Conservation (phyloP, 148 eudicot species). For the Linanthus parryae region DNA sequence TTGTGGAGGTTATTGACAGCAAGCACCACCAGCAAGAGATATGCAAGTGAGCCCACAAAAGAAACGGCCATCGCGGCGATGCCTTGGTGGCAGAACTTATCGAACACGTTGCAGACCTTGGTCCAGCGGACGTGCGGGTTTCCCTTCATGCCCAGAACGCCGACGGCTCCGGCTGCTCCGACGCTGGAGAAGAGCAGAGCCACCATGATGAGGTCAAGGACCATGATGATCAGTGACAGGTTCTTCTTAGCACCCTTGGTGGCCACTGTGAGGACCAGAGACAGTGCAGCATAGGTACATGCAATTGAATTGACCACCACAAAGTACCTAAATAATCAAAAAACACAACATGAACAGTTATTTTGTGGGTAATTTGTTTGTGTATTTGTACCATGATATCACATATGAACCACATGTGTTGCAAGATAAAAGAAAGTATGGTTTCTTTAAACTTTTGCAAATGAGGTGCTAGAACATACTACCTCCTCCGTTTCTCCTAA, state of each 20-base stretch:
- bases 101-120: conserved; percentile 57
- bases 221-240: conserved; percentile 9
- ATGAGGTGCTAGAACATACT: too few species aligned
- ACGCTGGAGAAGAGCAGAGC: conserved; percentile 46
- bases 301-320: conserved; percentile 56
- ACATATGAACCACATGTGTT: too few species aligned
- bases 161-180: conserved; percentile 51
- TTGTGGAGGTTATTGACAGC: conserved; percentile 31
- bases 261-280: conserved; percentile 26
- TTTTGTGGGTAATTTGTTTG: too few species aligned
- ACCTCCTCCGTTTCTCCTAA: too few species aligned
- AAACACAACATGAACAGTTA: too few species aligned
- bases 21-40: conserved; percentile 31
- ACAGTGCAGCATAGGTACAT: conserved; percentile 25
- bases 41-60: conserved; percentile 18
- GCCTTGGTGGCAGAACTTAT: conserved; percentile 38
- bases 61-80: conserved; percentile 35
- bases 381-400: too few species aligned
- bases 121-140: conserved; percentile 65
- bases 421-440: too few species aligned
- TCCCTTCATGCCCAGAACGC: conserved; percentile 48
- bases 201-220: conserved; percentile 48
- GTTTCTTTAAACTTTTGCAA: too few species aligned
- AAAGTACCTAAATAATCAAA: conserved; percentile 27
- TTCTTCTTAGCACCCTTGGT: conserved; percentile 15